A percentile compares a stretch with the other conserved stretches of the same genome.
These are phyloP conservation scores for Peribolospora kevripleyi DNA, from an alignment of 768 basidiomycete species.

Conservation along the genomic window DNA sequence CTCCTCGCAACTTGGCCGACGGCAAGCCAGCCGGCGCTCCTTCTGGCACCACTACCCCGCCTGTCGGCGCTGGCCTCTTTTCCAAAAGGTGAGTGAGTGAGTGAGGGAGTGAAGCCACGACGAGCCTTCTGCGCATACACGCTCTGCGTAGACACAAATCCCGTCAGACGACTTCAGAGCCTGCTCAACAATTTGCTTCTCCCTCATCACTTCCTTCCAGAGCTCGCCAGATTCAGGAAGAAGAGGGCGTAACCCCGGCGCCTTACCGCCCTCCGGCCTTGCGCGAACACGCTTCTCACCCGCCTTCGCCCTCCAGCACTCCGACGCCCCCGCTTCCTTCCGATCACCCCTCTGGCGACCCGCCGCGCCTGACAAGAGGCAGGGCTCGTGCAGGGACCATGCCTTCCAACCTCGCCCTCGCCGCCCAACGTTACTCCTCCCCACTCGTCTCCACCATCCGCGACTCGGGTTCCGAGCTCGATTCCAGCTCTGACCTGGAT, in stretches of 20 bases:
- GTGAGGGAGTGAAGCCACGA: slow-evolving; percentile 4
- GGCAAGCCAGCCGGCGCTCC: not conserved
- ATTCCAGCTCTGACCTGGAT: slow-evolving; percentile 27
- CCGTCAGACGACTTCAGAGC: too few species aligned
- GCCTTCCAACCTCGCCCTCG: slow-evolving; percentile 79
- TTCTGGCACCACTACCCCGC: too few species aligned
- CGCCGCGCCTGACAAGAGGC: slow-evolving; percentile 21
- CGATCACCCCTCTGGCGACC: slow-evolving; percentile 20
- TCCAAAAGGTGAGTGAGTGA: slow-evolving; percentile 43
- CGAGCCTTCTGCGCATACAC: too few species aligned
- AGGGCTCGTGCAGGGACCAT: slow-evolving; percentile 61
- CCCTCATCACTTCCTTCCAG: slow-evolving; percentile 22
- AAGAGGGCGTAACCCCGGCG: slow-evolving; percentile 36
- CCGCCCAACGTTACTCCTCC: slow-evolving; percentile 55
- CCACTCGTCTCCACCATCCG: slow-evolving; percentile 34
- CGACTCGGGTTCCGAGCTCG: slow-evolving; percentile 16
- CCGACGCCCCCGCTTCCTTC: slow-evolving; percentile 16
- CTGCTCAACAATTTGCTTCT: slow-evolving; percentile 4
- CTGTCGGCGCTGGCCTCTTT: slow-evolving; percentile 36
- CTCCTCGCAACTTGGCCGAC: not conserved
- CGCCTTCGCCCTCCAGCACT: slow-evolving; percentile 33
- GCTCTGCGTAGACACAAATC: too few species aligned
- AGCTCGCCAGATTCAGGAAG: slow-evolving; percentile 61
- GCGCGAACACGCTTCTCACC: slow-evolving; percentile 28
- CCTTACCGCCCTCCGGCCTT: slow-evolving; percentile 65